Percentiles rank a stretch among this genome's conserved stretches.
phyloP scores from a whole-genome alignment of 352 stramenopile species.

The Blastocystis sp. region DNA sequence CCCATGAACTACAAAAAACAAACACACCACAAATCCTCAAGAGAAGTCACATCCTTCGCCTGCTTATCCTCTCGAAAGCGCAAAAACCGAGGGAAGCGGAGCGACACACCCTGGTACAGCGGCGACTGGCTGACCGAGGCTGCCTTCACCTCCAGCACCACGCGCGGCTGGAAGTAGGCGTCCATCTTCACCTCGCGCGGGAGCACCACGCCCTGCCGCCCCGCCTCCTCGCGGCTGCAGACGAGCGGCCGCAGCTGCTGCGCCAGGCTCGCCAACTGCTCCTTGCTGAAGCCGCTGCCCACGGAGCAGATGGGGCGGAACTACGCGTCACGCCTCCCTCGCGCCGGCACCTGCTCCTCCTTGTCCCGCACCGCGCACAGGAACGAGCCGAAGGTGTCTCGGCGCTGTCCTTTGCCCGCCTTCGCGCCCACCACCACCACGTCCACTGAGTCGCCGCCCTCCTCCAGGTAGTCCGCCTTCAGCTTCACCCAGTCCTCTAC shows the following conservation, averaged over 20 bases:
- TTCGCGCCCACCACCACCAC: slow-evolving; percentile 56
- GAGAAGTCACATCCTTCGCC: neutral
- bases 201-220: neutral
- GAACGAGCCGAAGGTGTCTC: slow-evolving; percentile 32
- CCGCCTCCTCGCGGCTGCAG: neutral
- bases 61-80: slow-evolving; percentile 26
- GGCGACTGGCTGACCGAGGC: neutral
- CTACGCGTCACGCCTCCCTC: neutral
- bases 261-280: neutral
- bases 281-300: slow-evolving; percentile 33
- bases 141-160: slow-evolving; percentile 45
- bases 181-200: slow-evolving; percentile 13
- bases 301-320: slow-evolving; percentile 47
- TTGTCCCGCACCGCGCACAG: neutral
- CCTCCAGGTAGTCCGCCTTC: slow-evolving; percentile 50
- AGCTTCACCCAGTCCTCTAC: slow-evolving; percentile 66
- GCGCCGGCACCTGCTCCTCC: neutral
- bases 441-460: slow-evolving; percentile 30
- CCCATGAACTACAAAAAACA: neutral
- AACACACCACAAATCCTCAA: neutral
- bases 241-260: neutral
- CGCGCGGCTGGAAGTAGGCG: slow-evolving; percentile 9
- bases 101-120: neutral
- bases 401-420: slow-evolving; percentile 2
- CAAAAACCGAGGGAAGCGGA: slow-evolving; percentile 60